Conservation (phyloP, 169 alveolate species). For the Plasmodium sp. region DNA sequence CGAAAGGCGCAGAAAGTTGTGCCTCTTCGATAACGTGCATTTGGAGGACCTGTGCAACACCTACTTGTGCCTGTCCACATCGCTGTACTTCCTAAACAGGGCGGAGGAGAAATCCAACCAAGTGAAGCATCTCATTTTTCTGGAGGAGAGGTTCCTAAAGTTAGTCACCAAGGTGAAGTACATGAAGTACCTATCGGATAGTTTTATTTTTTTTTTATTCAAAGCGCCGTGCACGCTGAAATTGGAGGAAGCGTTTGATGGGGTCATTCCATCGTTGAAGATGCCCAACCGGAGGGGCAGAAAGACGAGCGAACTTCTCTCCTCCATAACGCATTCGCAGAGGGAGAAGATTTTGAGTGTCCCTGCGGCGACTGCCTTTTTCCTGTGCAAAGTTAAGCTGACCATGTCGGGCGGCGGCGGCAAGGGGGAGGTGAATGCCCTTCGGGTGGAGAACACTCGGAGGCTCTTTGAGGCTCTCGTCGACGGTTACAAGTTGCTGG, state of each 20-base stretch:
- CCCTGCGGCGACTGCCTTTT: constrained; percentile 63
- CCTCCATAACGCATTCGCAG: constrained; percentile 5
- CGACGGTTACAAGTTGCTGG: constrained; percentile 15
- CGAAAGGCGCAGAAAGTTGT: background rate
- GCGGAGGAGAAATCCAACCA: constrained; percentile 42
- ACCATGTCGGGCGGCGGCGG: constrained; percentile 12
- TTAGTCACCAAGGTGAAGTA: constrained; percentile 32
- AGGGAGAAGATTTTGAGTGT: constrained; percentile 18
- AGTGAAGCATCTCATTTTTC: constrained; percentile 39
- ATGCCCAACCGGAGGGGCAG: background rate
- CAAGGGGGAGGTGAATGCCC: background rate
- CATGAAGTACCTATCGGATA: constrained; percentile 65
- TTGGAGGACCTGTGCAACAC: constrained; percentile 51
- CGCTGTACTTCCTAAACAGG: constrained; percentile 29
- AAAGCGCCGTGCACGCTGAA: constrained; percentile 37
- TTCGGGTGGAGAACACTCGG: constrained; percentile 27
- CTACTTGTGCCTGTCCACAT: constrained; percentile 38
- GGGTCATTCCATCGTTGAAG: constrained; percentile 31
- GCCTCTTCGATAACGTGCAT: constrained; percentile 29
- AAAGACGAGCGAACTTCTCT: constrained; percentile 19
- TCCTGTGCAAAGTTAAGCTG: constrained; percentile 51
- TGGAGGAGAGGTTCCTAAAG: constrained; percentile 40
- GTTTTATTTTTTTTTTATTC: constrained; percentile 45
- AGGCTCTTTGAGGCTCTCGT: constrained; percentile 25
- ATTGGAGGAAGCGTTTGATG: constrained; percentile 51